Base-by-base conservation (phyloP, 2,329 filamentous ascomycete species). In the Ramichloridium luteum region DNA sequence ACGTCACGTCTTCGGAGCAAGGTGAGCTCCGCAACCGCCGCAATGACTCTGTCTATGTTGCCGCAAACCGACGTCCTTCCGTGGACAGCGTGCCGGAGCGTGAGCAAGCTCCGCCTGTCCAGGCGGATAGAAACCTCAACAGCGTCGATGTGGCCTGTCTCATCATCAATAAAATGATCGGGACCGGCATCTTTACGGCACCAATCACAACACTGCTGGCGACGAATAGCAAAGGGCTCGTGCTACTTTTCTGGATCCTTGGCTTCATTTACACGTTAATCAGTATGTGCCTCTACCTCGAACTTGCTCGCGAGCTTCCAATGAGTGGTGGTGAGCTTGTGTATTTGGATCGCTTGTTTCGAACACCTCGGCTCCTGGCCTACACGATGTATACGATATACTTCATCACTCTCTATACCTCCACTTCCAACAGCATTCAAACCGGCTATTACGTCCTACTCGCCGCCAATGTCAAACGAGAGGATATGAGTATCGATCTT, bases 101-200 rank as follows among this genome's bases (percentile, higher is more conserved):
- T n/a, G 25, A 25, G 17, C n/a, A 14, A 6, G 35, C 31, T 14
- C 26, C 14, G 13, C 18, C 30, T 12, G 35, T 34, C 12, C 25
- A 28, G 26, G 23, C 28, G n/a, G 25, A 23, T n/a, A 22, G 32
- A 13, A 31, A 16, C 6, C 36, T 44, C 9, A 32, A 26, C 13
- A 29, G 16, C 10, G 38, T 32, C 26, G 43, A 45, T 32, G 40
- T 45, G 6, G 31, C 35, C 16, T 29, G 38, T 11, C 30, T 45
- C 8, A 44, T 44, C 14, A 25, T 39, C 8, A 45, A 45, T 18
- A 44, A 45, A 23, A 44, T 45, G 40, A 31, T 44, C 6, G 43
- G 40, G 6, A 43, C 37, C 18, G 39, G 41, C 29, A 45, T 43
- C 13, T 41, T 41, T 22, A 37, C 38, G 10, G 27, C 16, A 5